phyloP scores from a whole-genome alignment of 2,329 filamentous ascomycete genomes.

The Aspergillus calidoustus region DNA sequence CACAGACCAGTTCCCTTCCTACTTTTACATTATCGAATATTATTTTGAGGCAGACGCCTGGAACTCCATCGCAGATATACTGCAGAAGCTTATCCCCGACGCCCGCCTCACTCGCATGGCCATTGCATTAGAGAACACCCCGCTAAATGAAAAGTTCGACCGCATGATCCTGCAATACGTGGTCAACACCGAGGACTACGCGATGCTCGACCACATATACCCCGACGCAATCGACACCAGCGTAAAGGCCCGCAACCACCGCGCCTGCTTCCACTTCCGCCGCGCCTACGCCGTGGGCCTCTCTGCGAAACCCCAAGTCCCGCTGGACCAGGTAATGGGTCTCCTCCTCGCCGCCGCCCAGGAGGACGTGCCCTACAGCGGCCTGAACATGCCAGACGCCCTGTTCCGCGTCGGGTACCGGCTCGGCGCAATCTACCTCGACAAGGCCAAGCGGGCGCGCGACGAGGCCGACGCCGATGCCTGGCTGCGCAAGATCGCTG shows the following conservation, averaged over 20 bases:
- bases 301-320: too few relatives aligned
- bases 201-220: not conserved
- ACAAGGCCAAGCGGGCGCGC: too few relatives aligned
- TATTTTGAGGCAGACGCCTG: not conserved
- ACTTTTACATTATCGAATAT: not conserved
- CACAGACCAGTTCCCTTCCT: not conserved
- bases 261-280: not conserved
- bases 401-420: too few relatives aligned
- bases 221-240: not conserved
- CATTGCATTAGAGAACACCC: not conserved
- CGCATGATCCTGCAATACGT: not conserved
- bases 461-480: too few relatives aligned
- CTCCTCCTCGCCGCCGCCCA: too few relatives aligned
- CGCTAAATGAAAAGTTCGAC: not conserved
- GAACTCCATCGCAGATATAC: not conserved
- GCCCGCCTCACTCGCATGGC: not conserved
- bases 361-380: too few relatives aligned
- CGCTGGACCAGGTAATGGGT: too few relatives aligned
- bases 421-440: too few relatives aligned
- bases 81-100: not conserved
- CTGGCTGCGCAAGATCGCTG: too few relatives aligned
- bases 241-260: not conserved
- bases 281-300: not conserved
- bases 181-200: not conserved
- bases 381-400: too few relatives aligned